Conservation (phyloP, 805 yeast species). For the Wickerhamiella lipophila region DNA sequence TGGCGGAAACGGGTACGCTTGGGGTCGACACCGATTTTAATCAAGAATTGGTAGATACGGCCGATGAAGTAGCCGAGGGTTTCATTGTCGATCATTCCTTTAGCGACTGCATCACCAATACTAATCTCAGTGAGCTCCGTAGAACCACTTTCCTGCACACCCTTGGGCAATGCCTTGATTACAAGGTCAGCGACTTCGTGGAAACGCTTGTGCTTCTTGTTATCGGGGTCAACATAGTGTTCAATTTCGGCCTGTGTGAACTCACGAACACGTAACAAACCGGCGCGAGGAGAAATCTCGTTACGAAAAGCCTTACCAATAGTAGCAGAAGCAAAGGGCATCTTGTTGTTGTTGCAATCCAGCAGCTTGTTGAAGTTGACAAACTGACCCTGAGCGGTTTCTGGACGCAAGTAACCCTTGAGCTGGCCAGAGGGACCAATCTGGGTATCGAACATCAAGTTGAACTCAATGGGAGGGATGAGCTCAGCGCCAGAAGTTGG, state of each 20-base stretch:
- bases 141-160: slow-evolving; percentile 74
- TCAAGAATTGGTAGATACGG: slow-evolving; percentile 74
- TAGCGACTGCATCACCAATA: slow-evolving; percentile 79
- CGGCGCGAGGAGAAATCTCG: slow-evolving; percentile 97
- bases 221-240: slow-evolving; percentile 88
- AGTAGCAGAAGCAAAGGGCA: slow-evolving; percentile 99
- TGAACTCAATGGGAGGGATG: slow-evolving; percentile 88
- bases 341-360: slow-evolving; percentile 87
- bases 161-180: slow-evolving; percentile 73
- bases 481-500: slow-evolving; percentile 80
- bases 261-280: slow-evolving; percentile 94
- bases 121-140: slow-evolving; percentile 52
- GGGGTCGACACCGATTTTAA: slow-evolving; percentile 82
- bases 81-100: slow-evolving; percentile 88
- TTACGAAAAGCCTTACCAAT: slow-evolving; percentile 98
- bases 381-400: slow-evolving; percentile 99
- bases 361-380: slow-evolving; percentile 85
- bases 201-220: slow-evolving; percentile 75
- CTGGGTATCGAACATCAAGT: slow-evolving; percentile 97
- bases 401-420: slow-evolving; percentile 94
- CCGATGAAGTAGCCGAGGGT: slow-evolving; percentile 95
- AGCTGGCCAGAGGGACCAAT: slow-evolving; percentile 97
- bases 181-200: slow-evolving; percentile 58
- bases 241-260: slow-evolving; percentile 99
- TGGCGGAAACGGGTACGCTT: slow-evolving; percentile 87